Percentiles rank a stretch among this genome's conserved stretches.
Evolutionary conservation across 495 filamentous ascomycete genomes (phyloP).

Genomic region (Penicillium mononematosum): DNA sequence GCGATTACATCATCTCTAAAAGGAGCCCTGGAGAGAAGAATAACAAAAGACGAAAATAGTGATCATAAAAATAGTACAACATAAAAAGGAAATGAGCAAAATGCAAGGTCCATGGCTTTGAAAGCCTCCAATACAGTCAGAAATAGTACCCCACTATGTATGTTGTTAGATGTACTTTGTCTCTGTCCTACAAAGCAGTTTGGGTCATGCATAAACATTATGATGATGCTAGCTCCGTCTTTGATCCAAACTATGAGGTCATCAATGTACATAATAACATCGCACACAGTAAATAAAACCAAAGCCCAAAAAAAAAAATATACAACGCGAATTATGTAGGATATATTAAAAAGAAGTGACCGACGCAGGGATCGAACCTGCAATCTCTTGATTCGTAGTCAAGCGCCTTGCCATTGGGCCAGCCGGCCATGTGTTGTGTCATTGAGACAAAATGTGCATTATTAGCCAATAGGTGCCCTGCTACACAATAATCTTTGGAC

Average conservation of each 20-base stretch:
- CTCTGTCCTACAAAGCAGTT: neutral
- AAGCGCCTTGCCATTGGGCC: slow-evolving; percentile 72
- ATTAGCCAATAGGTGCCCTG: too few species aligned
- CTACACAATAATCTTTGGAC: too few species aligned
- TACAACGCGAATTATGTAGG: too few species aligned
- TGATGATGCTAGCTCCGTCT: neutral
- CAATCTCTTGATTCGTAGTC: slow-evolving; percentile 70
- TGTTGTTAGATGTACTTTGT: neutral
- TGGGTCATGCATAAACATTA: neutral
- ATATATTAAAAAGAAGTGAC: slow-evolving; percentile 30
- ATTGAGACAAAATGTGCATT: too few species aligned
- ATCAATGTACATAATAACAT: neutral
- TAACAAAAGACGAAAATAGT: neutral
- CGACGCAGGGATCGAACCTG: slow-evolving; percentile 48
- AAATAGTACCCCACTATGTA: neutral
- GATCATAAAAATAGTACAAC: too few species aligned
- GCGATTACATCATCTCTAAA: slow-evolving; percentile 3
- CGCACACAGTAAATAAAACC: neutral
- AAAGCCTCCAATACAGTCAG: neutral
- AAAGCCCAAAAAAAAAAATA: neutral
- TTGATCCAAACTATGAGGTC: neutral
- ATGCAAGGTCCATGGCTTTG: neutral
- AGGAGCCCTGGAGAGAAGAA: neutral
- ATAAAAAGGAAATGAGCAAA: neutral
- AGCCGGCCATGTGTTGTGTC: slow-evolving; percentile 36